Evolutionary conservation across 2,329 filamentous ascomycete species (phyloP), one percentile per base, ranked within the genome.

Genomic region (Colletotrichum chrysophilum): DNA sequence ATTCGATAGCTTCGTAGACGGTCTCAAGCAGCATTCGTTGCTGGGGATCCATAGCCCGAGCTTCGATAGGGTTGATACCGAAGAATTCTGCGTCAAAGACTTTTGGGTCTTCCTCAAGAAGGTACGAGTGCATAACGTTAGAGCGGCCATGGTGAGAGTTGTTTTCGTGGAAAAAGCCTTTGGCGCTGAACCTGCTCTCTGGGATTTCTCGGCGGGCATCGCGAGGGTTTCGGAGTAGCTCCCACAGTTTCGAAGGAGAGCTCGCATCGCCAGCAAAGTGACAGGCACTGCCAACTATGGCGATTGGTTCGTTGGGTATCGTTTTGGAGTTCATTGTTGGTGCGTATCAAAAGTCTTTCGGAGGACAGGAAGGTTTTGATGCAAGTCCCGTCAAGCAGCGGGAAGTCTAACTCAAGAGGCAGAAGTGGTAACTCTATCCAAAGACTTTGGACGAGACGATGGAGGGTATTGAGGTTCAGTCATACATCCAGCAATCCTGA

Each of bases 11-110:
- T 65, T 87, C 85, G 66, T 84, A 85, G 4, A 84, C 80, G 1
- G 80, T 80, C 65, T 86, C 84, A 4, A 85, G 77, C 5, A 82
- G 70, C 5, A 82, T 28, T 0, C 83, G 80, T 28, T 84, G 83
- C 68, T 84, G 82, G 2, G 83, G 83, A 66, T 85, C 83, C 67
- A 84, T 81, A 4, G 79, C 77, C 7, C 76, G 74, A 5, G 80
- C 82, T 76, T 84, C 83, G 3, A 68, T 74, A 2, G 79, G 70
- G 12, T 65, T 79, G 58, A 83, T 79, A 32, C 72, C 69, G 73
- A 84, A 85, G 76, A 84, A 84, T 2, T 66, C 14, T 18, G 76
- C 60, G 75, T 85, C 82, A n/a, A 80, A 79, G 2, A 61, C 18
- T 3, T 66, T 43, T 7, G 70, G 13, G 55, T 81, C 78, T 30